Percentiles rank a stretch among this genome's conserved stretches.
phyloP scores from a whole-genome alignment of 2,329 filamentous ascomycete genomes.

The Ophiocordyceps camponoti-saundersi region DNA sequence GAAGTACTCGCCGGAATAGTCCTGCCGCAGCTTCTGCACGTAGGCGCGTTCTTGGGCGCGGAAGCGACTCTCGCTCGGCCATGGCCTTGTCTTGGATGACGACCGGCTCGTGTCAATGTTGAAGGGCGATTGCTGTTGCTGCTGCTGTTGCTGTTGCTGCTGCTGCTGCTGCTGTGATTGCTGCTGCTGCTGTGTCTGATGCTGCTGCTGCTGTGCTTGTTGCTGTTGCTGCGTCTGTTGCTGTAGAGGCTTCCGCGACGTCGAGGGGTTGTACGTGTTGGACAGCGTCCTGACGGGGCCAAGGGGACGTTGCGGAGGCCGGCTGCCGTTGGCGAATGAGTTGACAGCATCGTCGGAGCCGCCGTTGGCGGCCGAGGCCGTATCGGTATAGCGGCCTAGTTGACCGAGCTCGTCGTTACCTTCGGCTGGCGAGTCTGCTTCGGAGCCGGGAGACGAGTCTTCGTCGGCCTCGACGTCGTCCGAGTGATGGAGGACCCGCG shows the following conservation, averaged over 20 bases:
- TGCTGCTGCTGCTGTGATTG: neutral
- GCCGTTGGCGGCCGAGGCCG: conserved; percentile 13
- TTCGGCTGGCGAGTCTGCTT: conserved; percentile 27
- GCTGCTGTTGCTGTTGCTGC: neutral
- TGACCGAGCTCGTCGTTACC: conserved; percentile 30
- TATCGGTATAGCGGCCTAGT: conserved; percentile 25
- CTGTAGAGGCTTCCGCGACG: conserved; percentile 28
- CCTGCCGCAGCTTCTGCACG: conserved; percentile 76
- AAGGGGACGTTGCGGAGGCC: conserved; percentile 49
- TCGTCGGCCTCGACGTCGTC: conserved; percentile 9
- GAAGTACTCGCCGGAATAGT: conserved; percentile 48
- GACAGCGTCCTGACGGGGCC: conserved; percentile 59
- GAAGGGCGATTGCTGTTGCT: conserved; percentile 7
- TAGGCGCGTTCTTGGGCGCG: conserved; percentile 79
- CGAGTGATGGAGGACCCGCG: conserved; percentile 14
- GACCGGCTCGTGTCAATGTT: conserved; percentile 29
- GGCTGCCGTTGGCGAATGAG: conserved; percentile 15
- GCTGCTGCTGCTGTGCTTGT: neutral
- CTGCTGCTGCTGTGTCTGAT: neutral
- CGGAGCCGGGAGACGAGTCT: conserved; percentile 10
- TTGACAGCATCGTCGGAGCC: conserved; percentile 9
- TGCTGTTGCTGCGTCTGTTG: conserved; percentile 23
- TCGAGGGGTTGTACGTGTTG: conserved; percentile 60
- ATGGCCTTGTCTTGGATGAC: conserved; percentile 32
- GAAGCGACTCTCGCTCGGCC: conserved; percentile 25